These are phyloP conservation scores for Epichloe gansuensis DNA, from an alignment of 2,329 filamentous ascomycete genomes.

Conservation along the genomic window DNA sequence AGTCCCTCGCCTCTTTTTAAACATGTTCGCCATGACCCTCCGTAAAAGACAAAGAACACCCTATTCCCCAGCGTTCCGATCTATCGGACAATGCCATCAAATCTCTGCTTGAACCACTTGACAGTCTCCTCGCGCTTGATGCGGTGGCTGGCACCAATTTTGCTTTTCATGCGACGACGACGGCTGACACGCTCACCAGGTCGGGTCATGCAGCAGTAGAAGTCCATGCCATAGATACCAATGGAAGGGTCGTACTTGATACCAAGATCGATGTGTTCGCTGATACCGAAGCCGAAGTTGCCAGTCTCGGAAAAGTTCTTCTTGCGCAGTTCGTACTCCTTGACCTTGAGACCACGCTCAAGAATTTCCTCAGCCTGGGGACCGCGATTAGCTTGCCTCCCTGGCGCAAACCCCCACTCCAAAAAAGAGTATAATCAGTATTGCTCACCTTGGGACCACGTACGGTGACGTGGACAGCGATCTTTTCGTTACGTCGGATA, in stretches of 20 bases:
- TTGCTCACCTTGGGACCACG: conserved; percentile 65
- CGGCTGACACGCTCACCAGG: conserved; percentile 96
- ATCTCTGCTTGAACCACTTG: conserved; percentile 87
- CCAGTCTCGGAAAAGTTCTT: conserved; percentile 99
- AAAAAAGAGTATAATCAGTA: neutral
- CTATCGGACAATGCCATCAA: conserved; percentile 99
- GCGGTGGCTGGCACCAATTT: conserved; percentile 76
- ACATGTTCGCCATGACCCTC: conserved; percentile 30
- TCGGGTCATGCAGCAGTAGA: conserved; percentile 99
- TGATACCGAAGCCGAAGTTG: conserved; percentile 99
- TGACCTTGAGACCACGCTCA: conserved; percentile 99
- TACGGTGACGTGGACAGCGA: conserved; percentile 97
- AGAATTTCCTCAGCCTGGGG: conserved; percentile 90
- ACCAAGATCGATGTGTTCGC: conserved; percentile 99
- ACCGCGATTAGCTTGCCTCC: conserved; percentile 13
- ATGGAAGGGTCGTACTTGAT: conserved; percentile 99
- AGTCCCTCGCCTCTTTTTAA: conserved; percentile 20
- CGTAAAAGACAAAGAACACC: conserved; percentile 21
- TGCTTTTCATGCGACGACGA: conserved; percentile 80
- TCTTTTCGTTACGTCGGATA: conserved; percentile 99
- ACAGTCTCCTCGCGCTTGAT: conserved; percentile 93
- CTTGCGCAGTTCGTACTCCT: conserved; percentile 99
- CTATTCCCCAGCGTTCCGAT: conserved; percentile 14
- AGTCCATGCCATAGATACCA: conserved; percentile 99
- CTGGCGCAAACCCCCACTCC: neutral